Evolutionary conservation across 2,329 filamentous ascomycete species (phyloP).

Genomic region (Alternaria burnsii): DNA sequence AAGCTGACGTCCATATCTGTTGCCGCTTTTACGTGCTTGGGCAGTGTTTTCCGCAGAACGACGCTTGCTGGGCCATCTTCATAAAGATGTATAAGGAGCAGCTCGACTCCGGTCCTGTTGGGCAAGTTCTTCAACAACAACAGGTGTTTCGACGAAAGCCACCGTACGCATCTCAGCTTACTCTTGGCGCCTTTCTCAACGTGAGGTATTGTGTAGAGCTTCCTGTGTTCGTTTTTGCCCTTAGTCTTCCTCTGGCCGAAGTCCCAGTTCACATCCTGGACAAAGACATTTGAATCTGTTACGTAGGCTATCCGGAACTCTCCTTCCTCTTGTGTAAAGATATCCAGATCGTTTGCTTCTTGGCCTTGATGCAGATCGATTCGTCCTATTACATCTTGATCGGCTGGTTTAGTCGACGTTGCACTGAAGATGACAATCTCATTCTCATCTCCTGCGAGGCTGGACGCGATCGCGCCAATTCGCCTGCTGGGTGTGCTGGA

Average conservation of each 20-base stretch:
- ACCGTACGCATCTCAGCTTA: conserved; percentile 65
- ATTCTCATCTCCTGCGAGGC: conserved; percentile 72
- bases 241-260: conserved; percentile 53
- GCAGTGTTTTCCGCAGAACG: conserved; percentile 66
- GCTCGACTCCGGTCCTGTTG: conserved; percentile 63
- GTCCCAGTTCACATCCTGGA: conserved; percentile 66
- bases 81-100: conserved; percentile 67
- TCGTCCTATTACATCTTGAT: conserved; percentile 61
- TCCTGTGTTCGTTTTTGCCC: conserved; percentile 37
- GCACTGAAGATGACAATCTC: conserved; percentile 85
- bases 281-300: conserved; percentile 76
- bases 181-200: conserved; percentile 52
- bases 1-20: conserved; percentile 80
- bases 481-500: conserved; percentile 61
- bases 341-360: conserved; percentile 75
- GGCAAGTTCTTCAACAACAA: conserved; percentile 66
- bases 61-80: conserved; percentile 62
- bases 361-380: conserved; percentile 60
- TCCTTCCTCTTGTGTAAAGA: conserved; percentile 68
- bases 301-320: conserved; percentile 80
- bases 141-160: conserved; percentile 62
- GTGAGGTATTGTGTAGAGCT: conserved; percentile 43
- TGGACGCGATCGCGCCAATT: conserved; percentile 81
- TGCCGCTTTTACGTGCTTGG: conserved; percentile 74
- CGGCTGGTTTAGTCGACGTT: conserved; percentile 59